Conservation (phyloP, 2,329 filamentous ascomycete genomes). For the Didymella pinodella region DNA sequence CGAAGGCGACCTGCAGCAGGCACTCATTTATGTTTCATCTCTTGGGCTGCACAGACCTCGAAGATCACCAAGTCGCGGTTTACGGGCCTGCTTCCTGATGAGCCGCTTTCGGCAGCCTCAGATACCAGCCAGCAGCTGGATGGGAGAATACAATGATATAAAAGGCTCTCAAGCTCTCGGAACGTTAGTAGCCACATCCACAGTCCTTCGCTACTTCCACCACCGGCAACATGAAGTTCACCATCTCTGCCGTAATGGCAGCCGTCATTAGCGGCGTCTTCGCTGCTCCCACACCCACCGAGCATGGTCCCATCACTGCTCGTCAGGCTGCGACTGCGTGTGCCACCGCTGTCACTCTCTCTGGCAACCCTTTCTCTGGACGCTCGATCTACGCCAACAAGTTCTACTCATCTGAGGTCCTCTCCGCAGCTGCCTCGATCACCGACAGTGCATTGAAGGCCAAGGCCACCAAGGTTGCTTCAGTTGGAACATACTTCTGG, state of each 20-base stretch:
- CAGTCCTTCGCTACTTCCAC: conserved; percentile 28
- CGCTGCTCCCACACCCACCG: conserved; percentile 43
- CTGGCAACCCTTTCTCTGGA: conserved; percentile 63
- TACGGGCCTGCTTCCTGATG: conserved; percentile 51
- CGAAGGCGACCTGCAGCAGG: conserved; percentile 33
- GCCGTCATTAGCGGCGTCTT: conserved; percentile 47
- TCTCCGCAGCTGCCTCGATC: conserved; percentile 67
- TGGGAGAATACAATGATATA: conserved; percentile 34
- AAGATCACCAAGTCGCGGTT: conserved; percentile 39
- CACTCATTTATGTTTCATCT: conserved; percentile 45
- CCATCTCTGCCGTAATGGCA: conserved; percentile 45
- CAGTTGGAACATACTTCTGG: conserved; percentile 63
- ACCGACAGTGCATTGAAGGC: conserved; percentile 59
- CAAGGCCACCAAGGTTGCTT: conserved; percentile 57
- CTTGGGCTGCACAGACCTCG: conserved; percentile 40
- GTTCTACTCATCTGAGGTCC: conserved; percentile 63
- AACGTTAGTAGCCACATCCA: conserved; percentile 32
- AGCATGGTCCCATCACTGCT: conserved; percentile 46
- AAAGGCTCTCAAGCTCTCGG: conserved; percentile 31
- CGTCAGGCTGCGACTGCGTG: conserved; percentile 42
- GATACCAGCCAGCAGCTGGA: conserved; percentile 6
- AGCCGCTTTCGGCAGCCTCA: conserved; percentile 15
- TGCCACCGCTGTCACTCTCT: conserved; percentile 48
- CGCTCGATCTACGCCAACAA: conserved; percentile 62
- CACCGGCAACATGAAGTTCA: conserved; percentile 47